Base-by-base conservation (phyloP, 108 stramenopile genomes). In the Cyclotella kingstonii region DNA sequence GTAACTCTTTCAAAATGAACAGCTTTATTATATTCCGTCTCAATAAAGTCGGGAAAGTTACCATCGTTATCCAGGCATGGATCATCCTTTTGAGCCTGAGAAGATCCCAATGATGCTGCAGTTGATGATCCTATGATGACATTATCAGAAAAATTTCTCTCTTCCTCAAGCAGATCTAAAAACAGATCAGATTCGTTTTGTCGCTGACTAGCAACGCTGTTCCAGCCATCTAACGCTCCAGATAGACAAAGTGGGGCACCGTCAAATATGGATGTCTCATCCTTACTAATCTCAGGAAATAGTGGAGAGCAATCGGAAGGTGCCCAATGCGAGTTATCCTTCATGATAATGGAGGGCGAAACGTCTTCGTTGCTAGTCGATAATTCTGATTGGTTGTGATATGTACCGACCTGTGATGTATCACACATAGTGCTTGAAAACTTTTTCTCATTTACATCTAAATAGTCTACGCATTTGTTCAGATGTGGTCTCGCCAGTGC, bases 101-200 rank as follows among this genome's bases (percentile, higher is more conserved):
- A 91, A 11, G 89, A 91, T 27, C 86, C 84, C 34, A 91, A 65
- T 0, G 89, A 91, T 21, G 89, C 89, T 25, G 83, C 83, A 30
- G 89, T 91, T 27, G 89, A 91, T 8, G 86, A 82, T 21, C 72
- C 83, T 48, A 82, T 19, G 28, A 54, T 35, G 10, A 11, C 14
- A 51, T 29, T 8, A 25, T 31, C 35, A 36, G 39, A 9, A 1
- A 3, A 22, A 27, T 34, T 28, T 8, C 26, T 22, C 9, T 46
- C 50, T 6, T 57, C 38, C 5, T 66, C 45, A 49, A 71, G 54
- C 14, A 90, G 72, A 27, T 87, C 83, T n/a, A 64, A 43, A 11
- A 87, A 59, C 29, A 86, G 81, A 47, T 80, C 82, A 19, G 71
- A 40, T 35, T 83, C 79, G 44, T 80, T 55, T 47, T 66, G 65